Evolutionary conservation across 768 basidiomycete genomes (phyloP), one percentile per base, ranked within the genome.

Genomic region (Termitomyces sp.): DNA sequence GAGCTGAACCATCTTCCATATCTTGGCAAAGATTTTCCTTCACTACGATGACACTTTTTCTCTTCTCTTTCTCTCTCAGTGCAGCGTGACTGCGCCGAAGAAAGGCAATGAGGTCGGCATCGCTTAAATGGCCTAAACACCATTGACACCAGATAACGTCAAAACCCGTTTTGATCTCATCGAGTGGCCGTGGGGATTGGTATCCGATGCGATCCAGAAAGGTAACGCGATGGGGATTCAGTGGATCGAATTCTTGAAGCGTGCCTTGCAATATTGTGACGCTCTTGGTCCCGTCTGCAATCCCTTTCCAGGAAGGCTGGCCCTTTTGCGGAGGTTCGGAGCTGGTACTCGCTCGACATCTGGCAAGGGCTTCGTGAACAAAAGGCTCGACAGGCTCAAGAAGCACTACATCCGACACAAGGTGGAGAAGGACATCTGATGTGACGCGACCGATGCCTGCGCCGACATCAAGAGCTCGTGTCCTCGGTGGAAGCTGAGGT

Each of bases 91-190:
- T 78, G 47, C 85, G 76, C 62, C 77, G 73, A 61, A 98, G 78
- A 73, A 98, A 98, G 2, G 73, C 69, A 28, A 92, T 78, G 23
- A 98, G 80, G 67, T 96, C 90, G 8, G 67, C 65, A 67, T 95
- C 85, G 54, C 77, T 81, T 56, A 97, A 77, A 73, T 95, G 91
- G 2, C 92, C 91, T 15, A 98, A 78, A 73, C 95, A 96, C 96
- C 96, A 98, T 69, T 99, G 96, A 64, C 91, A 92, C 95, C 92
- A 94, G 56, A 96, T 81, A 53, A 94, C 81, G 70, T 99, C 96
- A 71, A 94, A 98, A 1, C 81, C 82, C 44, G 76, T 72, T n/a
- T 74, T 67, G 35, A 81, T 81, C 50, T 80, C 83, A 35, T 74
- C 72, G 40, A 66, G 65, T 28, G 74, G 74, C 26, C 72, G 70